Base-by-base conservation (phyloP, 768 basidiomycete species). In the Phanerochaete carnosa region DNA sequence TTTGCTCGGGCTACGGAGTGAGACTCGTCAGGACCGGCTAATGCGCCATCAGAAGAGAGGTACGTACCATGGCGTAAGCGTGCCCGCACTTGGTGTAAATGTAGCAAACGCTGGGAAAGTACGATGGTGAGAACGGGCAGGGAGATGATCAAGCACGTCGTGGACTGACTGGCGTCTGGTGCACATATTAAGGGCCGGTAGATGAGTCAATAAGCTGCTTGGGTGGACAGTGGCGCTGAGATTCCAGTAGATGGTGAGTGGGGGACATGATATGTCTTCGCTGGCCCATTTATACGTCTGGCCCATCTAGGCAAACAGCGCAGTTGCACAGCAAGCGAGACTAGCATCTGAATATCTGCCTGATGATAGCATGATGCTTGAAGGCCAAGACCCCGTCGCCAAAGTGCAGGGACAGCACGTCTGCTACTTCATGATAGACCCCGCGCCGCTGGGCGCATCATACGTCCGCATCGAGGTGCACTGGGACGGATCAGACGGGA, bases 51-150 rank as follows among this genome's bases (percentile, higher is more conserved):
- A 32, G 51, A 9, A 43, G 2, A 35, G 22, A 28, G 3, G 19
- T 9, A 55, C 61, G 13, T 43, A 66, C 69, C 66, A 66, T 65
- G n/a, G 65, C 63, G 51, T 60, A 64, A 2, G 65, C 64, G 52
- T 70, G 66, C 1, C 66, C 69, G 58, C 69, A 70, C 30, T 60
- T 58, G 23, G 60, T 59, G 58, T 68, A 70, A 19, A 70, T 62
- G 46, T 70, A 66, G 62, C 69, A 70, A 25, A 70, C 64, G 57
- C 69, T 70, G 26, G 1, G 13, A 9, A 45, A 45, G 1, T 43
- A 26, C 3, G 13, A 32, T 55, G 9, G 6, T 47, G 15, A 12
- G 2, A 19, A 23, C 32, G 30, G 12, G 1, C 35, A 37, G 26
- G 1, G 11, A 26, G 15, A 13, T 28, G 50, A 1, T 11, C 22